phyloP scores from a whole-genome alignment of 768 basidiomycete genomes.

The Austroboletus festivus region DNA sequence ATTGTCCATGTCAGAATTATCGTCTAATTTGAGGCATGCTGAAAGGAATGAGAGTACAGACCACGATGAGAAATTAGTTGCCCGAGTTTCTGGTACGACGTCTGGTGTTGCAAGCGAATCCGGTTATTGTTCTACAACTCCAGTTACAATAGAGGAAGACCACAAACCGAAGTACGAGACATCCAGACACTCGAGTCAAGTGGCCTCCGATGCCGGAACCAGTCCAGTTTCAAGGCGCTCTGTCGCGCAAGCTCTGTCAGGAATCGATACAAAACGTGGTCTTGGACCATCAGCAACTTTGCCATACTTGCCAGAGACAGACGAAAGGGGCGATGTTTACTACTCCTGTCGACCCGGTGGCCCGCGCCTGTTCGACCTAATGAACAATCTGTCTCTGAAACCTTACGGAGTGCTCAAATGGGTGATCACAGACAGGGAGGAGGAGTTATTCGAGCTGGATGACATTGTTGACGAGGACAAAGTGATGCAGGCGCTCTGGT shows the following conservation, averaged over 20 bases:
- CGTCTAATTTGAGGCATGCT: background rate
- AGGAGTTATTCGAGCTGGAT: conserved; percentile 70
- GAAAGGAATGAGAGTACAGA: background rate
- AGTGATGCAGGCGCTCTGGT: conserved; percentile 77
- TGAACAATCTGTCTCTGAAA: conserved; percentile 57
- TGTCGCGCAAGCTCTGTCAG: conserved; percentile 13
- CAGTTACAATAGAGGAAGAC: conserved; percentile 19
- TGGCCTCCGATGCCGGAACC: conserved; percentile 1
- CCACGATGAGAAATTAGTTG: conserved; percentile 2
- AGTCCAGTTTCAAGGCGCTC: conserved; percentile 8
- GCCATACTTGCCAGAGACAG: conserved; percentile 50
- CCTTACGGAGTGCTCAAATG: conserved; percentile 65
- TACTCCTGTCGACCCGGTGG: conserved; percentile 70
- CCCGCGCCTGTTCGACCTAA: conserved; percentile 59
- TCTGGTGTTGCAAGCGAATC: conserved; percentile 10
- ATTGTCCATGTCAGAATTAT: conserved; percentile 1
- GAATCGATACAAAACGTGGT: conserved; percentile 37
- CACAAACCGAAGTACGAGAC: conserved; percentile 19
- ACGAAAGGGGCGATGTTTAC: conserved; percentile 44
- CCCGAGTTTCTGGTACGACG: conserved; percentile 12
- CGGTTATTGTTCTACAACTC: conserved; percentile 1
- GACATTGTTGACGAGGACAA: conserved; percentile 74
- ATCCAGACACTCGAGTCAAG: background rate
- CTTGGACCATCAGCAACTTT: conserved; percentile 49
- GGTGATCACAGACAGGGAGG: conserved; percentile 69